A percentile compares a stretch with the other conserved stretches of the same genome.
These are phyloP conservation scores for Nematocida homosporus DNA, from an alignment of 371 early-diverging fungal genomes.

Conservation along the genomic window DNA sequence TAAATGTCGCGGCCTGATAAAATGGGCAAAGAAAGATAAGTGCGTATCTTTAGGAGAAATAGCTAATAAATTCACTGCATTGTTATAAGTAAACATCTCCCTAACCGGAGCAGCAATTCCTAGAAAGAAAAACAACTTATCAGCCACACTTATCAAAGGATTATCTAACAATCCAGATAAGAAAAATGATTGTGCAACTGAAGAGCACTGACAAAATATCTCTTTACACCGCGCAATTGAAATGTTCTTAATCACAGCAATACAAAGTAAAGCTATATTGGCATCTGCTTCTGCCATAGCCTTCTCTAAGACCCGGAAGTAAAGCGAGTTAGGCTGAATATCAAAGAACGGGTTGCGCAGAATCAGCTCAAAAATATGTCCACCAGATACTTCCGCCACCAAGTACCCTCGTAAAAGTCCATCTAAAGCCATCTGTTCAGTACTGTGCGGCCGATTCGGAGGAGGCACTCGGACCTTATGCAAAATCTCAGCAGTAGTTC, in stretches of 20 bases:
- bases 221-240: neutral
- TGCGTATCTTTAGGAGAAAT: slow-evolving; percentile 1
- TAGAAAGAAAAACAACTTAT: slow-evolving; percentile 15
- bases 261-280: slow-evolving; percentile 12
- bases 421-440: neutral
- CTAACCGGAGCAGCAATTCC: neutral
- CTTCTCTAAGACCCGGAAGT: slow-evolving; percentile 12
- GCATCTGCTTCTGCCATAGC: neutral
- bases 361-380: neutral
- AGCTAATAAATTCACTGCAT: slow-evolving; percentile 20
- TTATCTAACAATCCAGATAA: neutral
- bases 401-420: neutral
- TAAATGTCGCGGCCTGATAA: neutral
- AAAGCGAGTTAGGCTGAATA: neutral
- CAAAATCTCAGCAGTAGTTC: too few relatives aligned
- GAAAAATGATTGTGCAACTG: slow-evolving; percentile 25
- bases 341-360: neutral
- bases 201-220: neutral
- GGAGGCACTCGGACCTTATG: neutral
- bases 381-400: neutral
- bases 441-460: neutral
- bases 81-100: slow-evolving; percentile 31
- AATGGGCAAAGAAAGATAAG: slow-evolving; percentile 16
- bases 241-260: neutral
- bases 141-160: neutral